Base-by-base conservation (phyloP, 1,284 basidiomycete genomes). In the Grifola frondosa region DNA sequence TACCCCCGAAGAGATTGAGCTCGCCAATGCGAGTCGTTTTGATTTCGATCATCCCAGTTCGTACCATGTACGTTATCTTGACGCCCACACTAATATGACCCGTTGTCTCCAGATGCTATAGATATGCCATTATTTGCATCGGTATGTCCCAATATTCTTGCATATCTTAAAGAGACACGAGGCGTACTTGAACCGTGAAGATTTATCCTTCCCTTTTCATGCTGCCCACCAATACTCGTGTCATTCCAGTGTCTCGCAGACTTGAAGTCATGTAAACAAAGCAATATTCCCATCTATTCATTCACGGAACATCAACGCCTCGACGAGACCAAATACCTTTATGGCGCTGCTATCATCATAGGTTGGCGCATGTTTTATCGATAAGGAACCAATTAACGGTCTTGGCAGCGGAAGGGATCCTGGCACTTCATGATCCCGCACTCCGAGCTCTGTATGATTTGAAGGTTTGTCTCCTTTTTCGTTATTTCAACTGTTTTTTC, bases 341-440 rank as follows among this genome's bases (percentile, higher is more conserved):
- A 98, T 63, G 96, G 96, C 1, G 93, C 94, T 4, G 83, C 88
- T n/a, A 89, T 98, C 35, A 88, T 98, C 56, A 95, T 98, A 50
- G 80, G 90, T 87, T 30, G 42, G 12, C 16, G 12, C 23, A 28
- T 24, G 3, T 24, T 32, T 15, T 6, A 36, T 22, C 16, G 15
- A 19, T n/a, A 13, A n/a, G 8, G n/a, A n/a, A n/a, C n/a, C n/a
- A n/a, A n/a, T 19, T 22, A 1, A 19, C 5, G 8, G 12, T 38
- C 21, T 38, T 23, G 37, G 23, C 43, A 87, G 84, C 88, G 16
- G 95, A 99, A 61, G 96, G 96, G 4, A 95, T 98, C 50, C 86
- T 97, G 80, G 82, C 91, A 3, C 67, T 99, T 30, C 84, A 92
- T 50, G 91, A 95, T 53, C 78, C 88, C 6, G 71, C 69, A 42